Evolutionary conservation across 2,329 filamentous ascomycete genomes (phyloP).

Genomic region (Dactylellina leptospora): DNA sequence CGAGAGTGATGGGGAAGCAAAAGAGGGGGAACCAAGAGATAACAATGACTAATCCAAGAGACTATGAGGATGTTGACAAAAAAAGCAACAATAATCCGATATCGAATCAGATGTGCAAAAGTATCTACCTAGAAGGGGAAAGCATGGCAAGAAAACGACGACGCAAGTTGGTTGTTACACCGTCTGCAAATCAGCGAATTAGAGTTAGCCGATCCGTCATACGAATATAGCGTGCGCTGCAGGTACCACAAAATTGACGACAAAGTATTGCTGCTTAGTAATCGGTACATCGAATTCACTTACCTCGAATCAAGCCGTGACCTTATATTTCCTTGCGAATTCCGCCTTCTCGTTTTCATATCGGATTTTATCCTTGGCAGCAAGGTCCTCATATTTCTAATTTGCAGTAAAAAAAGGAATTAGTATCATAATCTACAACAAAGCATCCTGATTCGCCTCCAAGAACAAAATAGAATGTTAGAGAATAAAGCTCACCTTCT

Average conservation of each 20-base stretch:
- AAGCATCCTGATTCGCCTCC: too few species aligned
- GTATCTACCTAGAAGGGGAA: neutral
- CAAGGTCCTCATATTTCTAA: slow-evolving; percentile 46
- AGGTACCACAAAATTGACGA: slow-evolving; percentile 6
- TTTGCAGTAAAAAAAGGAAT: neutral
- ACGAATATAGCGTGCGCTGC: neutral
- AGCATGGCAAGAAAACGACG: neutral
- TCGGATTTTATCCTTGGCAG: slow-evolving; percentile 17
- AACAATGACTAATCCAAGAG: too few species aligned
- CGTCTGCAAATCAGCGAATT: slow-evolving; percentile 20
- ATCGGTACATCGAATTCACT: neutral
- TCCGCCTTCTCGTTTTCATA: slow-evolving; percentile 31
- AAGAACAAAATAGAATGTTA: neutral
- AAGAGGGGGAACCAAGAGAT: slow-evolving; percentile 22
- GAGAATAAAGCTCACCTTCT: slow-evolving; percentile 50
- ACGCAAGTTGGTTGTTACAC: slow-evolving; percentile 18
- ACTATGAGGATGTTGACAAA: too few species aligned
- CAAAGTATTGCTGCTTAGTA: neutral
- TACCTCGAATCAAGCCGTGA: slow-evolving; percentile 7
- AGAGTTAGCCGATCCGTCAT: slow-evolving; percentile 27
- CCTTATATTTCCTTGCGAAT: slow-evolving; percentile 43
- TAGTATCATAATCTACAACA: too few species aligned
- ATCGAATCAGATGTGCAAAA: slow-evolving; percentile 32
- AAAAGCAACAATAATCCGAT: slow-evolving; percentile 29
- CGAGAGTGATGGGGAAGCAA: neutral